A percentile compares a stretch with the other conserved stretches of the same genome.
Evolutionary conservation across 306 rosid genomes (phyloP).

Genomic region (Vigna hirtella): DNA sequence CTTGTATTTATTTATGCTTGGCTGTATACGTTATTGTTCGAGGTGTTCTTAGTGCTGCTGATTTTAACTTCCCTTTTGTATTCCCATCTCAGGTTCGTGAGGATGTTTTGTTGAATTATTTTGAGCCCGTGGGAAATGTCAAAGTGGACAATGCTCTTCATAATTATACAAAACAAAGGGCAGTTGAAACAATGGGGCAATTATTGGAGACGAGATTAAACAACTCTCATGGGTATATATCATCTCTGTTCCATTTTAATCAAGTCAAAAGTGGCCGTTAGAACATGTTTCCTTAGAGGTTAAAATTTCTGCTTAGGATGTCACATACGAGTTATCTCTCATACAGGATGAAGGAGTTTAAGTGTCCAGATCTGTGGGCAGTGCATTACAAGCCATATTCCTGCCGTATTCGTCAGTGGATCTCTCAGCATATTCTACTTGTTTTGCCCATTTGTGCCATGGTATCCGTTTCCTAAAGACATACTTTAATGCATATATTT

Average conservation of each 20-base stretch:
- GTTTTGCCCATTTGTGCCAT: slow-evolving; percentile 61
- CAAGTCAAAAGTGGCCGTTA: slow-evolving; percentile 33
- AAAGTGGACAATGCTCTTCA: slow-evolving; percentile 52
- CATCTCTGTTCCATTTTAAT: slow-evolving; percentile 25
- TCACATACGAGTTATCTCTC: slow-evolving; percentile 8
- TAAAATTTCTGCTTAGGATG: not conserved
- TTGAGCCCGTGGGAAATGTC: slow-evolving; percentile 50
- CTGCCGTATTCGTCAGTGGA: slow-evolving; percentile 72
- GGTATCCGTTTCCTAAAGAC: slow-evolving; percentile 65
- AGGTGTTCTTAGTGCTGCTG: slow-evolving; percentile 29
- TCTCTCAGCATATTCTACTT: slow-evolving; percentile 57
- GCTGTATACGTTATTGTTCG: slow-evolving; percentile 2
- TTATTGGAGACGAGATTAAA: slow-evolving; percentile 61
- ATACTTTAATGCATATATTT: slow-evolving; percentile 44
- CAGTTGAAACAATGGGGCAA: slow-evolving; percentile 56
- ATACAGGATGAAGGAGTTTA: slow-evolving; percentile 77
- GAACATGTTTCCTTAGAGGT: not conserved
- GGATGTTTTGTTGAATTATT: slow-evolving; percentile 64
- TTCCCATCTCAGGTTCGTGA: slow-evolving; percentile 63
- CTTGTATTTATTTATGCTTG: slow-evolving; percentile 18
- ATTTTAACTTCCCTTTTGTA: slow-evolving; percentile 31
- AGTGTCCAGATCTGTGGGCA: slow-evolving; percentile 74
- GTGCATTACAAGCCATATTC: slow-evolving; percentile 71
- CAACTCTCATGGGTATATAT: slow-evolving; percentile 74
- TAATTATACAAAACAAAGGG: slow-evolving; percentile 65